Percentiles rank a stretch among this genome's conserved stretches.
Conservation (phyloP, 2,329 filamentous ascomycete genomes). For the Diaporthe caulivora region DNA sequence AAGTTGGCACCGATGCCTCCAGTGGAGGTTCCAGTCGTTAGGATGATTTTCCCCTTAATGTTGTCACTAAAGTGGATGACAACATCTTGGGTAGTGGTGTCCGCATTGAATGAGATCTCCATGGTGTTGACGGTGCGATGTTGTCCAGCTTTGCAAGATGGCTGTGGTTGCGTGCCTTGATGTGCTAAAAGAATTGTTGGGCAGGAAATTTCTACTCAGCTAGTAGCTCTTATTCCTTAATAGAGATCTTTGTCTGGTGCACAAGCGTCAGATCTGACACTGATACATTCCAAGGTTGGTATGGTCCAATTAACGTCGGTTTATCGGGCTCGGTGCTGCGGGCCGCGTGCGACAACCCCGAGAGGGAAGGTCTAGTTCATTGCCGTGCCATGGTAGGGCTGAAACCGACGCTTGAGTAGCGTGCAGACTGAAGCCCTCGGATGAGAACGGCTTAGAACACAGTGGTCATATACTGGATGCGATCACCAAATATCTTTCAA, state of each 20-base stretch:
- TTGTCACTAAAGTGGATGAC: background rate
- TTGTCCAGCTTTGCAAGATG: background rate
- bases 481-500: too few species aligned
- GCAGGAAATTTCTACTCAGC: background rate
- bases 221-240: background rate
- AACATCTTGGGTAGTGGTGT: background rate
- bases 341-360: background rate
- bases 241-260: background rate
- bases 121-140: background rate
- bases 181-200: too few species aligned
- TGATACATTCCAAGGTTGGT: too few species aligned
- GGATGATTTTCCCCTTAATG: conserved; percentile 33
- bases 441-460: too few species aligned
- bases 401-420: too few species aligned
- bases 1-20: conserved; percentile 38
- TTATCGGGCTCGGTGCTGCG: background rate
- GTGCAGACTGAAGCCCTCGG: too few species aligned
- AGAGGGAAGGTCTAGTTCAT: too few species aligned
- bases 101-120: background rate
- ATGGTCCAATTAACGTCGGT: background rate
- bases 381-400: too few species aligned
- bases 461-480: too few species aligned
- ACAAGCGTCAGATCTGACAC: background rate
- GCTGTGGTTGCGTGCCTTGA: background rate
- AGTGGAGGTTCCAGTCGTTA: conserved; percentile 39